Base-by-base conservation (phyloP, 331 rosid genomes). In the Spiraea crenata region DNA sequence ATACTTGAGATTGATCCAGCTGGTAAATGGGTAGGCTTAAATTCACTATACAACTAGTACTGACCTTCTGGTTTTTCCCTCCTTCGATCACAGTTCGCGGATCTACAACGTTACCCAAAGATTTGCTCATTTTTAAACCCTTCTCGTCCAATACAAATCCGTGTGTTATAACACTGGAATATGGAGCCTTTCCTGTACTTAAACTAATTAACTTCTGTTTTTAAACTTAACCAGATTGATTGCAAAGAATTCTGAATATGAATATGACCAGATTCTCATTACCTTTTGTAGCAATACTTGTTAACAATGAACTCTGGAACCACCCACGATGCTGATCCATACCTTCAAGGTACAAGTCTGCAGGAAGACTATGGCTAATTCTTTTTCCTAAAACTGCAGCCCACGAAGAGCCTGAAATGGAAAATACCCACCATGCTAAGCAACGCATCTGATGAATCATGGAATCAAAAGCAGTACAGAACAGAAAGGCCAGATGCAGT, bases 271-370 rank as follows among this genome's bases (percentile, higher is more conserved):
- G 39, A 56, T 45, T 47, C 44, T 16, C 20, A 41, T 63, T 77
- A 95, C 99, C 97, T 85, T 78, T 89, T 9, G 98, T 89, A 62
- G 99, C 99, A 62, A 89, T 62, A 77, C 99, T 87, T 40, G 99
- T 95, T 71, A 95, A 76, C 80, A 95, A 82, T 19, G 99, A 95
- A 88, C 99, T 95, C 80, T 95, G 99, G 73, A 95, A 95, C 99
- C 99, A 95, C 63, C 99, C 99, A 66, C 98, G 92, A 80, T 95
- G 99, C 78, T 95, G 99, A 82, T 95, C 98, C 41, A 97, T 91
- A 82, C 99, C 99, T 80, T 95, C 99, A 76, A 95, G 96, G 82
- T 87, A 95, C 86, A 95, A 74, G 79, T 91, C 96, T 9, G 99
- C 99, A 42, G 99, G 99, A 79, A 83, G 83, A 73, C 80, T 68